Evolutionary conservation across 2,329 filamentous ascomycete genomes (phyloP).

Genomic region (Fusarium heterosporum): DNA sequence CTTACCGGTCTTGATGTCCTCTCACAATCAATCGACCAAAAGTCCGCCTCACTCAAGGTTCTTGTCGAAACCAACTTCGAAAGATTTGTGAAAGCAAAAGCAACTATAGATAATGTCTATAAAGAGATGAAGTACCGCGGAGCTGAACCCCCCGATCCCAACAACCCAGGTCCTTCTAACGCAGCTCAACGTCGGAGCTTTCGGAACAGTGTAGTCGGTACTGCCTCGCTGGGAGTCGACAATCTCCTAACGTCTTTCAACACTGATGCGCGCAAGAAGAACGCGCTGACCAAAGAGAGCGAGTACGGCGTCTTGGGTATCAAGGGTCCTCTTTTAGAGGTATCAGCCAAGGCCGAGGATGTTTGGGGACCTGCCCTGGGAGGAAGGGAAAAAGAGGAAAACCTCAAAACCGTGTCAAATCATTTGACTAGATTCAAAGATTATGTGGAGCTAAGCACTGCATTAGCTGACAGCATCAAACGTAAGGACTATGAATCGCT

Average conservation of each 20-base stretch:
- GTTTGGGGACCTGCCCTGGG: constrained; percentile 96
- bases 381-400: constrained; percentile 90
- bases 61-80: constrained; percentile 98
- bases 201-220: constrained; percentile 62
- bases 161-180: constrained; percentile 67
- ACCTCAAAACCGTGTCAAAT: constrained; percentile 80
- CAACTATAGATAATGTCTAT: constrained; percentile 98
- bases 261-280: constrained; percentile 78
- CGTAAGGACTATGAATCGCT: constrained; percentile 90
- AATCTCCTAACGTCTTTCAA: constrained; percentile 54
- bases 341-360: constrained; percentile 93
- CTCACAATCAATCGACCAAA: constrained; percentile 94
- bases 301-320: constrained; percentile 91
- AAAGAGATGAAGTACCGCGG: constrained; percentile 91
- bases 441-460: constrained; percentile 82
- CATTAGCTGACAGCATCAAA: constrained; percentile 86
- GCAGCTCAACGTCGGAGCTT: constrained; percentile 76
- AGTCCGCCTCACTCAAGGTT: constrained; percentile 95
- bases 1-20: constrained; percentile 86
- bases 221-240: constrained; percentile 52
- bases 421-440: constrained; percentile 83
- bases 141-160: constrained; percentile 61
- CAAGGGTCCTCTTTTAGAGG: constrained; percentile 86
- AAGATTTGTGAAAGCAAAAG: constrained; percentile 95
- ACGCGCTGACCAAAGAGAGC: constrained; percentile 90